These are phyloP conservation scores for Cladorrhinum sp. DNA, from an alignment of 2,329 filamentous ascomycete genomes.

Conservation along the genomic window DNA sequence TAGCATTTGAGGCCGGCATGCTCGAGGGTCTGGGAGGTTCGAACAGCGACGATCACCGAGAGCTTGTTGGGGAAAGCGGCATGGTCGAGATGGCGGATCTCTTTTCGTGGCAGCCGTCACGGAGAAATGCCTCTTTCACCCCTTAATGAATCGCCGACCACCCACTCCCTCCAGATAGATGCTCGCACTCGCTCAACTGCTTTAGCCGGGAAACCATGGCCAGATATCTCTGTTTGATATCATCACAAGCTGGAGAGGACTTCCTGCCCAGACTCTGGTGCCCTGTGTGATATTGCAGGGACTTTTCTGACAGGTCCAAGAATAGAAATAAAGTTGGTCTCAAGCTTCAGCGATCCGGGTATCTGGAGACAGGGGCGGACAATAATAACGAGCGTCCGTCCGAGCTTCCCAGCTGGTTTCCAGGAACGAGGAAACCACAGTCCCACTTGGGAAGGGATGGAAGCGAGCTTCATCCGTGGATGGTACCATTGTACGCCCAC, in stretches of 20 bases:
- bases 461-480: constrained; percentile 1
- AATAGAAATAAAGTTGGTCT: constrained; percentile 28
- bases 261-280: neutral
- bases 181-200: neutral
- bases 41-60: constrained; percentile 14
- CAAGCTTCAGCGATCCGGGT: constrained; percentile 22
- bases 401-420: constrained; percentile 12
- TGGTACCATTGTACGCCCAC: constrained; percentile 1
- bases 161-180: no score
- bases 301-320: constrained; percentile 15
- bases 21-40: constrained; percentile 9
- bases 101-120: neutral
- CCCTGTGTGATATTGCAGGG: constrained; percentile 8
- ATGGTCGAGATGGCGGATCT: constrained; percentile 2
- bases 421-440: constrained; percentile 20
- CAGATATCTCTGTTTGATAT: neutral
- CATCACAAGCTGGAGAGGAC: neutral
- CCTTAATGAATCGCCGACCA: neutral
- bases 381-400: constrained; percentile 3
- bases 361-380: constrained; percentile 20
- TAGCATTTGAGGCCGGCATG: constrained; percentile 13
- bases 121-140: neutral
- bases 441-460: constrained; percentile 17
- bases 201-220: neutral
- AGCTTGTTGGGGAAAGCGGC: constrained; percentile 7